A percentile compares a stretch with the other conserved stretches of the same genome.
Conservation (phyloP, 2,329 filamentous ascomycete species). For the Colletotrichum sp. region DNA sequence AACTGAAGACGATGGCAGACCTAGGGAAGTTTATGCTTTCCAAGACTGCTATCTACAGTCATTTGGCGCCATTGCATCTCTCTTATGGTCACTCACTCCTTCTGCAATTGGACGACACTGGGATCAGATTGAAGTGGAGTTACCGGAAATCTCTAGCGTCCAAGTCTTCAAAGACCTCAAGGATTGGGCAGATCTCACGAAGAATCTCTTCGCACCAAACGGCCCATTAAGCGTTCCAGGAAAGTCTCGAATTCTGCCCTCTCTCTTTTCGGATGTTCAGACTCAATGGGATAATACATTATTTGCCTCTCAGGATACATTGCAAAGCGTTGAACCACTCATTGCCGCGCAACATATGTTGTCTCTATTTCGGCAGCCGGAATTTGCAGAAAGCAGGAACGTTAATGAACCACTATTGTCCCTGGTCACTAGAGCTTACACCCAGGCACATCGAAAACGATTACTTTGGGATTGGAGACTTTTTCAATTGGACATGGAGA, state of each 20-base stretch:
- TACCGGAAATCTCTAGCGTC: background rate
- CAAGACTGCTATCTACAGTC: background rate
- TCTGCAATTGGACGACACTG: background rate
- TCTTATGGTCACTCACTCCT: background rate
- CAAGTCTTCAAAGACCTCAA: background rate
- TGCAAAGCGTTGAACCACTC: background rate
- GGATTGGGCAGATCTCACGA: background rate
- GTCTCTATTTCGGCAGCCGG: background rate
- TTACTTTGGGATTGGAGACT: background rate
- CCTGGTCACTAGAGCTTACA: background rate
- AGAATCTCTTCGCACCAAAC: background rate
- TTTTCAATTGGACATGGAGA: background rate
- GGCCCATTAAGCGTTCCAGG: too few relatives aligned
- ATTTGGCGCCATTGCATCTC: background rate
- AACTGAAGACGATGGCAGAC: background rate
- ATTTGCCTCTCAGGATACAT: background rate
- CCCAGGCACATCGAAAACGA: background rate
- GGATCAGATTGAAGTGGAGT: too few relatives aligned
- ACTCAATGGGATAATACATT: background rate
- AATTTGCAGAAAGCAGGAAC: rapidly evolving
- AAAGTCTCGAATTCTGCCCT: too few relatives aligned
- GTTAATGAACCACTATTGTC: background rate
- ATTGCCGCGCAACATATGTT: background rate
- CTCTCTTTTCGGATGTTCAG: background rate
- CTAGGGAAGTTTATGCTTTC: background rate